Conservation (phyloP, 805 yeast genomes). For the Metschnikowia lachancei region DNA sequence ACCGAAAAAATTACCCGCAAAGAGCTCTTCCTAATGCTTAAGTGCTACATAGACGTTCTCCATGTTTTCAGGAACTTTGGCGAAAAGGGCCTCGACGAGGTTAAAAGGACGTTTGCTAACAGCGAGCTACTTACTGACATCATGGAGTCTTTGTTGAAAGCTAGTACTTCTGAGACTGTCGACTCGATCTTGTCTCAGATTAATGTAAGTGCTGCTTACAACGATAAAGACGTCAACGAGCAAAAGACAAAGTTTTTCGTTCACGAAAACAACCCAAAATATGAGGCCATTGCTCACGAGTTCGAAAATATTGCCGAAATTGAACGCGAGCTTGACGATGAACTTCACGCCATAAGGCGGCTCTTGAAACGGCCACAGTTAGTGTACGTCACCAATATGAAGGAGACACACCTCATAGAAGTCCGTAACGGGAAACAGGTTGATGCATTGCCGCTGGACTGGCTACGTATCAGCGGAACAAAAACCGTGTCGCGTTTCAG, state of each 20-base stretch:
- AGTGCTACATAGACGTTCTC: slow-evolving; percentile 39
- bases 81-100: slow-evolving; percentile 10
- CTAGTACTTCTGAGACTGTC: slow-evolving; percentile 31
- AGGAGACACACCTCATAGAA: slow-evolving; percentile 74
- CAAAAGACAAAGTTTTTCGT: slow-evolving; percentile 48
- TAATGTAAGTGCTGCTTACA: slow-evolving; percentile 49
- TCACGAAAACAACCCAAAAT: slow-evolving; percentile 24
- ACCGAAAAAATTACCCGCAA: slow-evolving; percentile 48
- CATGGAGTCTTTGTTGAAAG: slow-evolving; percentile 37
- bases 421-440: slow-evolving; percentile 57
- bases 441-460: slow-evolving; percentile 61
- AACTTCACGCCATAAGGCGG: slow-evolving; percentile 46
- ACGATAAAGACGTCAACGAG: slow-evolving; percentile 43
- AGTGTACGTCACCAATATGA: slow-evolving; percentile 53
- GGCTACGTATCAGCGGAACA: slow-evolving; percentile 76
- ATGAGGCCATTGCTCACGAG: slow-evolving; percentile 40
- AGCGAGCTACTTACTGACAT: slow-evolving; percentile 36
- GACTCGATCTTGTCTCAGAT: slow-evolving; percentile 47
- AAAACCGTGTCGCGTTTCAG: slow-evolving; percentile 68
- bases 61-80: slow-evolving; percentile 21
- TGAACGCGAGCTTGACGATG: slow-evolving; percentile 49
- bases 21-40: slow-evolving; percentile 56
- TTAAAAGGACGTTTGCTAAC: slow-evolving; percentile 24
- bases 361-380: slow-evolving; percentile 56
- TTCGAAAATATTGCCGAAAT: slow-evolving; percentile 40